Evolutionary conservation across 1,284 basidiomycete species (phyloP).

Genomic region (Athelia sp.): DNA sequence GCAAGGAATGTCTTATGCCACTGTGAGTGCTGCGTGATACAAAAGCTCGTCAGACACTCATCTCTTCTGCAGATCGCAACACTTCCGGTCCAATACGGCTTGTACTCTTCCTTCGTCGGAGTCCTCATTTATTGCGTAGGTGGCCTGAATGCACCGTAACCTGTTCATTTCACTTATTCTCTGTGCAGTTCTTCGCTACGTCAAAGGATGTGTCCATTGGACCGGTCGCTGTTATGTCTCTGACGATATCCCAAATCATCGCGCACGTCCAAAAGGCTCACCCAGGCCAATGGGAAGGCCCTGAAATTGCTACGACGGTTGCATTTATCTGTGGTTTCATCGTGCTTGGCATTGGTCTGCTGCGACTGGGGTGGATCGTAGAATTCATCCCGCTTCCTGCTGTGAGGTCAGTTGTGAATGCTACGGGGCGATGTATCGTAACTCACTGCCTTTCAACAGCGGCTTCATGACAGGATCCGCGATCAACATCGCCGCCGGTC

Average conservation of each 20-base stretch:
- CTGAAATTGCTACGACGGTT: slow-evolving; percentile 81
- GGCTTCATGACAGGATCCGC: slow-evolving; percentile 93
- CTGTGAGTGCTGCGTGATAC: slow-evolving; percentile 30
- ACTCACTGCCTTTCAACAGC: slow-evolving; percentile 30
- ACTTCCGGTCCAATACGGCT: slow-evolving; percentile 83
- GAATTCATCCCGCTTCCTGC: slow-evolving; percentile 93
- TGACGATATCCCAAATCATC: slow-evolving; percentile 85
- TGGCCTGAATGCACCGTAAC: slow-evolving; percentile 2
- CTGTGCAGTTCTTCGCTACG: slow-evolving; percentile 80
- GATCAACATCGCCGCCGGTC: slow-evolving; percentile 81
- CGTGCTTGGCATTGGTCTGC: slow-evolving; percentile 88
- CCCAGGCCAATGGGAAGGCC: slow-evolving; percentile 52
- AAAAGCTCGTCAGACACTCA: slow-evolving; percentile 10
- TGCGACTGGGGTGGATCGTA: slow-evolving; percentile 91
- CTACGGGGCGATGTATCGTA: too few species aligned
- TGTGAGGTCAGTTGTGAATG: slow-evolving; percentile 32
- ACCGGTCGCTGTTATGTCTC: slow-evolving; percentile 96
- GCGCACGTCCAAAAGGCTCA: slow-evolving; percentile 50
- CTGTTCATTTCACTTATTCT: slow-evolving; percentile 13
- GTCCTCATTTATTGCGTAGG: slow-evolving; percentile 76
- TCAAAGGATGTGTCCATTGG: slow-evolving; percentile 96
- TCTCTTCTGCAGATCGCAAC: slow-evolving; percentile 64
- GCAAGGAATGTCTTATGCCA: slow-evolving; percentile 82
- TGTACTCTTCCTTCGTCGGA: slow-evolving; percentile 95
- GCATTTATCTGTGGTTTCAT: slow-evolving; percentile 92